phyloP scores from a whole-genome alignment of 2,329 filamentous ascomycete genomes.

The Microcyclospora tardicrescens region DNA sequence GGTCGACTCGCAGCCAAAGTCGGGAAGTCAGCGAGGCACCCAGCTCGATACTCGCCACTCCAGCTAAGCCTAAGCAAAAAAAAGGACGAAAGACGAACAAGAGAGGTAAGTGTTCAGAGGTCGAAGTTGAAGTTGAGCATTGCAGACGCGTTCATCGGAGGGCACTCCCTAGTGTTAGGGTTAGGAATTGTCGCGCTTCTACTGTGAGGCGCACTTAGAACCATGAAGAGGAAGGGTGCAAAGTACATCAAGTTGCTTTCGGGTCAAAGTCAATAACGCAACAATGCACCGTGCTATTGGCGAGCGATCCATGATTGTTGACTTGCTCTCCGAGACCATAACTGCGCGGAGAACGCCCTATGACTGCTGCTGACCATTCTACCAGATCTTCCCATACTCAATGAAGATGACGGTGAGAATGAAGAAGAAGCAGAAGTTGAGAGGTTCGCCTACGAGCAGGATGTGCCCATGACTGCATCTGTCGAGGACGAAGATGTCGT shows the following conservation, averaged over 20 bases:
- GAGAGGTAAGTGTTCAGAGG: background rate
- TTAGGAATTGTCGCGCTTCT: too few relatives aligned
- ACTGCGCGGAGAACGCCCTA: too few relatives aligned
- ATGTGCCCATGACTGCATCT: background rate
- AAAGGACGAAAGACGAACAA: background rate
- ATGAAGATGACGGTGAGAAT: slow-evolving; percentile 11
- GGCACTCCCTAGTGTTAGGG: too few relatives aligned
- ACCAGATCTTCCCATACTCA: slow-evolving; percentile 9
- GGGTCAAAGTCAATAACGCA: too few relatives aligned
- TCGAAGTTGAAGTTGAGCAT: too few relatives aligned
- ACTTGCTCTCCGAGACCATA: too few relatives aligned
- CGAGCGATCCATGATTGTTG: too few relatives aligned
- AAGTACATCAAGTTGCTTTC: too few relatives aligned
- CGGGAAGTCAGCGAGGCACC: slow-evolving; percentile 18
- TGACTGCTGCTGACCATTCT: slow-evolving; percentile 1
- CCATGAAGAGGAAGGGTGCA: too few relatives aligned
- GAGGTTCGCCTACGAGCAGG: background rate
- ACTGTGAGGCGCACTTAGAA: too few relatives aligned
- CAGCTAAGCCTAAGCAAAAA: slow-evolving; percentile 1
- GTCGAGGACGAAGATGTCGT: background rate
- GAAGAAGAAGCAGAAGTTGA: slow-evolving; percentile 3
- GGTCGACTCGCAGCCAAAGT: slow-evolving; percentile 28
- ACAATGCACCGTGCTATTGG: too few relatives aligned
- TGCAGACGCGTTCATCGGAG: too few relatives aligned
- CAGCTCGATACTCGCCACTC: background rate